Percentiles rank a stretch among this genome's conserved stretches.
These are phyloP conservation scores for Salmacisia buchloeana DNA, from an alignment of 1,284 basidiomycete genomes.

Conservation along the genomic window DNA sequence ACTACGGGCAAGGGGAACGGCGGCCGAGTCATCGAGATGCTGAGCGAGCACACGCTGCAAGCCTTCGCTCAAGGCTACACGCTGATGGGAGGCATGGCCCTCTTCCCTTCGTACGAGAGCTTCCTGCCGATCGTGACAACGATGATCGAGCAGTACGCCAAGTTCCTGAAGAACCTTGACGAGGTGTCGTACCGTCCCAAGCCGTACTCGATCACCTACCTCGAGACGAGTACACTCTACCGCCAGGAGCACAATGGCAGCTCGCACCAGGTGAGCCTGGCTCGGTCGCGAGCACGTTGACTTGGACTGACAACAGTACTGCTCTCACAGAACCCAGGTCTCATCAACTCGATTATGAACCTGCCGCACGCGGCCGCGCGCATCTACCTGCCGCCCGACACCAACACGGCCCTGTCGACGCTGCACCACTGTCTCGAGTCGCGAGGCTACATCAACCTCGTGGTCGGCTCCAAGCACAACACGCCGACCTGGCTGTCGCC, in stretches of 20 bases:
- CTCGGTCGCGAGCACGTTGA: constrained; percentile 9
- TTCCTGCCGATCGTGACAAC: constrained; percentile 64
- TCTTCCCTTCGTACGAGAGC: constrained; percentile 84
- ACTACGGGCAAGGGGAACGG: constrained; percentile 60
- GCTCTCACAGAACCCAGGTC: constrained; percentile 71
- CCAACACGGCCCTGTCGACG: constrained; percentile 70
- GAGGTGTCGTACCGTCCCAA: constrained; percentile 72
- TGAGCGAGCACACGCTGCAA: constrained; percentile 80
- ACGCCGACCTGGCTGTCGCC: constrained; percentile 46
- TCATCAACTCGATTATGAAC: constrained; percentile 74
- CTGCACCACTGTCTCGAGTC: constrained; percentile 74
- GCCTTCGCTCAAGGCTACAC: constrained; percentile 82
- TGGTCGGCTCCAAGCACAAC: constrained; percentile 70
- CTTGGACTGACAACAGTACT: background rate
- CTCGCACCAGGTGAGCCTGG: constrained; percentile 52
- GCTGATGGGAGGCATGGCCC: constrained; percentile 66
- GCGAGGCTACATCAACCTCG: constrained; percentile 76
- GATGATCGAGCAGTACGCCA: constrained; percentile 63
- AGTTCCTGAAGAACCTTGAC: constrained; percentile 67
- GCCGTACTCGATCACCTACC: constrained; percentile 71
- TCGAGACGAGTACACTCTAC: constrained; percentile 78
- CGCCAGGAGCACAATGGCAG: constrained; percentile 60
- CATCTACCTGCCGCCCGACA: constrained; percentile 83
- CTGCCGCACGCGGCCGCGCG: constrained; percentile 69
- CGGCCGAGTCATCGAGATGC: constrained; percentile 77